Percentiles rank a stretch among this genome's conserved stretches.
These are phyloP conservation scores for Teunomyces tritomae DNA, from an alignment of 805 yeast species.

Conservation along the genomic window DNA sequence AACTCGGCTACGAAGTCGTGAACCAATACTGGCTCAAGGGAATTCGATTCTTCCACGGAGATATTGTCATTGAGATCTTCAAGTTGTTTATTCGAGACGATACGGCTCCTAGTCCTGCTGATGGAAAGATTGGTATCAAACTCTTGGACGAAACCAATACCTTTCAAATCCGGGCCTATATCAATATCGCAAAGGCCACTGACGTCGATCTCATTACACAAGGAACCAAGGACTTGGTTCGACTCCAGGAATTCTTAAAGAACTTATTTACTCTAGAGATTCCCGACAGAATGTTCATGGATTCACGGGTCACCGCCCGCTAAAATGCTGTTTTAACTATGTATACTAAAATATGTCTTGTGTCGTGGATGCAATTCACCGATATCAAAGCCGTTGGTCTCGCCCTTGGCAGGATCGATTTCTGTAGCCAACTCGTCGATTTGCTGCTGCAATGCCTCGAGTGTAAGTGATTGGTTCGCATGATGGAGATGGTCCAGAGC, in stretches of 20 bases:
- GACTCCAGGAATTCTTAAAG: constrained; percentile 60
- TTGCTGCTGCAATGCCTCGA: constrained; percentile 12
- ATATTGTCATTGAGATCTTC: constrained; percentile 58
- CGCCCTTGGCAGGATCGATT: constrained; percentile 12
- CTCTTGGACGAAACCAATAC: constrained; percentile 52
- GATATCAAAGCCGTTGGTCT: constrained; percentile 6
- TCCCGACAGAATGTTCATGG: constrained; percentile 81
- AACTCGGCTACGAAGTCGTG: constrained; percentile 68
- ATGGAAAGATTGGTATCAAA: constrained; percentile 29
- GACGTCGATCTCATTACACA: constrained; percentile 70
- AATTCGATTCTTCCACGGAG: constrained; percentile 56
- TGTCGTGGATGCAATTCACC: constrained; percentile 1
- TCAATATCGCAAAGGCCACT: constrained; percentile 69
- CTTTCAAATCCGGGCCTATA: constrained; percentile 60
- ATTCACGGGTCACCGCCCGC: constrained; percentile 52
- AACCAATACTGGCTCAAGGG: constrained; percentile 64
- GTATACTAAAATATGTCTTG: constrained; percentile 3
- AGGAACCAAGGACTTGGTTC: constrained; percentile 61
- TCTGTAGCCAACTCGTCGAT: constrained; percentile 3
- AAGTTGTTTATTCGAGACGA: constrained; percentile 42
- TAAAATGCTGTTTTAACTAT: background rate
- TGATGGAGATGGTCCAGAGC: constrained; percentile 29
- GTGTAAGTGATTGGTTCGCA: constrained; percentile 18
- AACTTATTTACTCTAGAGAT: constrained; percentile 67
- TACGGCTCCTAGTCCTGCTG: constrained; percentile 10